These are phyloP conservation scores for Ottelia alismoides DNA, from an alignment of 106 monocot species.

Conservation along the genomic window DNA sequence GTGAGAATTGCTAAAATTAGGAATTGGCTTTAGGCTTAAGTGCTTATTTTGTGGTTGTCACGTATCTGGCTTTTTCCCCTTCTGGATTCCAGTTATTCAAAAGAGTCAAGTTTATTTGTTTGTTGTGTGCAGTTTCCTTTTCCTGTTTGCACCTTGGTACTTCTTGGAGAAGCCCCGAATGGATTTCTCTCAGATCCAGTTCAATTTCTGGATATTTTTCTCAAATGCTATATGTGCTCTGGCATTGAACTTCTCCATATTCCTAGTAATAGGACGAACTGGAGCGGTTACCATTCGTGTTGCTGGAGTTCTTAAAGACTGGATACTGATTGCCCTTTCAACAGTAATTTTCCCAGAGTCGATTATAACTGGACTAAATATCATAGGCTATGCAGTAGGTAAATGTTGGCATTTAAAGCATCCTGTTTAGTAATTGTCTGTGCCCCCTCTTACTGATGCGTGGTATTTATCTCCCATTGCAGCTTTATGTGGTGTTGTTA, in stretches of 20 bases:
- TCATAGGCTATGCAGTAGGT: conserved; percentile 93
- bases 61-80: too few relatives aligned
- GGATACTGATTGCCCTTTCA: conserved; percentile 96
- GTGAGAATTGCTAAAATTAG: too few relatives aligned
- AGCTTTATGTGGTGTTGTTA: conserved; percentile 92
- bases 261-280: conserved; percentile 90
- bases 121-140: conserved; percentile 71
- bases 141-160: conserved; percentile 86
- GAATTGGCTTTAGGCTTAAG: too few relatives aligned
- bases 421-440: too few relatives aligned
- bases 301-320: conserved; percentile 95
- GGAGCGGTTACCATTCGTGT: conserved; percentile 93
- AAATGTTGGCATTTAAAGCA: too few relatives aligned
- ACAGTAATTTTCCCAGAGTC: conserved; percentile 96
- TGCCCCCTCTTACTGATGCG: too few relatives aligned
- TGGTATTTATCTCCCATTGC: too few relatives aligned
- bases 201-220: conserved; percentile 98
- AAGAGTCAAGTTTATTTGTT: not conserved
- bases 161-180: conserved; percentile 75
- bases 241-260: conserved; percentile 96
- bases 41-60: too few relatives aligned
- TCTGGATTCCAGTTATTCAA: too few relatives aligned
- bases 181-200: conserved; percentile 77
- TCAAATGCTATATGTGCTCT: conserved; percentile 89
- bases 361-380: conserved; percentile 79